These are phyloP conservation scores for Haplosporangium sp. DNA, from an alignment of 371 early-diverging fungal genomes.

Conservation along the genomic window DNA sequence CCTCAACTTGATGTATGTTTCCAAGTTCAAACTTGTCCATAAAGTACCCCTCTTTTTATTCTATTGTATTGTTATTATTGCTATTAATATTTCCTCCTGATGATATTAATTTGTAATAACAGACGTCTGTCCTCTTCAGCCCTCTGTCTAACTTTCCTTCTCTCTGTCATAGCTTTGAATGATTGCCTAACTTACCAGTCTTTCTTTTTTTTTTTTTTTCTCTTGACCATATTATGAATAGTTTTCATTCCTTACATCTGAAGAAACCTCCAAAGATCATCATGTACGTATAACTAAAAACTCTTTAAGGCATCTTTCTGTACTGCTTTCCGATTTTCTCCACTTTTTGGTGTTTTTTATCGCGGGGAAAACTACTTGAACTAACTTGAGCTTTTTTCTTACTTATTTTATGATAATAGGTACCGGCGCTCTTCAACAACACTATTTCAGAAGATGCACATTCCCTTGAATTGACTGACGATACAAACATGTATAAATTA, in stretches of 20 bases:
- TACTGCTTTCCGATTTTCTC: constrained; percentile 19
- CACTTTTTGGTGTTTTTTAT: background rate
- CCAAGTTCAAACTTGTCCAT: too few species aligned
- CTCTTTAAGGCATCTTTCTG: background rate
- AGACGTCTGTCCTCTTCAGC: background rate
- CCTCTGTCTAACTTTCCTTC: background rate
- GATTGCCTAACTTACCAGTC: background rate
- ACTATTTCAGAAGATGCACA: constrained; percentile 31
- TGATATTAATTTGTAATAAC: too few species aligned
- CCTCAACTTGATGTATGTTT: constrained; percentile 35
- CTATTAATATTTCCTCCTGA: background rate
- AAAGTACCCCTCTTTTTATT: background rate
- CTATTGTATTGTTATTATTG: background rate
- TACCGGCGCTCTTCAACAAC: constrained; percentile 32
- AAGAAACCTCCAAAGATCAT: constrained; percentile 39
- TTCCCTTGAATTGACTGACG: constrained; percentile 35
- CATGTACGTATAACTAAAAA: constrained; percentile 24
- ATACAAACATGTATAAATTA: constrained; percentile 22
- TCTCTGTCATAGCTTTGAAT: background rate
- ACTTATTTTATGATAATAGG: constrained; percentile 13
- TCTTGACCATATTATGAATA: background rate
- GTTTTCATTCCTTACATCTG: constrained; percentile 37
- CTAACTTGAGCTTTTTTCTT: background rate
- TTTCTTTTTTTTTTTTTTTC: background rate
- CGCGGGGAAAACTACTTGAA: constrained; percentile 6